A percentile compares a stretch with the other conserved stretches of the same genome.
These are phyloP conservation scores for Rhynchosporium secalis DNA, from an alignment of 2,329 filamentous ascomycete species.

Conservation along the genomic window DNA sequence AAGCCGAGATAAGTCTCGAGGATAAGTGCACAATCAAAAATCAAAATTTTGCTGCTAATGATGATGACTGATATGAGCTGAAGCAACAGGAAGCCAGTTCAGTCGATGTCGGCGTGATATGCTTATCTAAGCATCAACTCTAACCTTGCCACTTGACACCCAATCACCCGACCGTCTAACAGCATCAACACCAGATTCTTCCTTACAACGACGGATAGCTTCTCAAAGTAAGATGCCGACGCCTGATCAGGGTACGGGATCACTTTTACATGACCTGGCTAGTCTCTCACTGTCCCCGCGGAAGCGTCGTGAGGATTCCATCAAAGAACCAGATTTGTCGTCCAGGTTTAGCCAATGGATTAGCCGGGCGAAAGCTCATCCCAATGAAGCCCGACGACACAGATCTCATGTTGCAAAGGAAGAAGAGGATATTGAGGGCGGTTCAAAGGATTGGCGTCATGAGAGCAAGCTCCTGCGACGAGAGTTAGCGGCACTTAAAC, in stretches of 20 bases:
- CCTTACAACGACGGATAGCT: no score
- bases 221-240: background rate
- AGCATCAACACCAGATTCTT: no score
- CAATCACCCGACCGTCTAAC: no score
- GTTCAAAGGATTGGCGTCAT: background rate
- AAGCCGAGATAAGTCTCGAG: no score
- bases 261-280: background rate
- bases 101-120: conserved; percentile 42
- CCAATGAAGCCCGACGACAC: background rate
- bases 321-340: background rate
- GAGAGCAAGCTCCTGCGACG: background rate
- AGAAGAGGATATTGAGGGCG: background rate
- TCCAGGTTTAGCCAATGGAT: background rate
- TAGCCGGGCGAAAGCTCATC: background rate
- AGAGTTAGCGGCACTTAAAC: background rate
- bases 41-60: no score
- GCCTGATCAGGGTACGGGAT: background rate
- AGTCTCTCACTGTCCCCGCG: background rate
- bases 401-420: background rate
- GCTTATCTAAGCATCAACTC: no score
- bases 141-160: no score
- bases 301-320: background rate
- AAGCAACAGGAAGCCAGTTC: conserved; percentile 18
- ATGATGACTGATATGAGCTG: no score
- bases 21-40: no score